Evolutionary conservation across 1,284 basidiomycete genomes (phyloP).

Genomic region (Sanguinoderma infundibulare): DNA sequence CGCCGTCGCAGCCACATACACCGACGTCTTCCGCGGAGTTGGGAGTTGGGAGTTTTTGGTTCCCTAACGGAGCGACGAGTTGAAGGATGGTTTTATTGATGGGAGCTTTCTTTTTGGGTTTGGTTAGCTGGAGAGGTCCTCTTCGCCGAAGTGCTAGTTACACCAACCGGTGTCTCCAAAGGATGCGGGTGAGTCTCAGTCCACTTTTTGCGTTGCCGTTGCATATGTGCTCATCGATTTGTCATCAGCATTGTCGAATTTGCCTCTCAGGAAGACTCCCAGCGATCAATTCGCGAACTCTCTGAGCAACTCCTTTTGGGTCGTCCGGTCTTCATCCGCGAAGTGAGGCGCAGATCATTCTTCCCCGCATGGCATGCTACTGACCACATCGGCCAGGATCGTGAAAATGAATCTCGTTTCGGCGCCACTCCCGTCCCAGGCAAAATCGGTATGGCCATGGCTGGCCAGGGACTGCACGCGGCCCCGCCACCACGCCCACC

Average conservation of each 20-base stretch:
- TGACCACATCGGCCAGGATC: constrained; percentile 65
- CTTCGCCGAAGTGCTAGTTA: constrained; percentile 97
- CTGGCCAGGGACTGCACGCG: constrained; percentile 76
- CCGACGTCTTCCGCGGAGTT: constrained; percentile 26
- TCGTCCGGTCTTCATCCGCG: constrained; percentile 93
- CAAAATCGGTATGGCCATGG: constrained; percentile 91
- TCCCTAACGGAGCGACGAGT: constrained; percentile 68
- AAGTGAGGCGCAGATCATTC: constrained; percentile 55
- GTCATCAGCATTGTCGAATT: constrained; percentile 87
- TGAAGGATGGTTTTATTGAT: constrained; percentile 81
- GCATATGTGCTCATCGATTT: background rate
- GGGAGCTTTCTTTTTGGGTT: constrained; percentile 81
- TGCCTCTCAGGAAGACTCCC: constrained; percentile 81
- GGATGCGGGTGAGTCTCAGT: constrained; percentile 89
- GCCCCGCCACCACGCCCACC: constrained; percentile 76
- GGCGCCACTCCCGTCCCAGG: constrained; percentile 92
- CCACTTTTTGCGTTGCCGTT: constrained; percentile 11
- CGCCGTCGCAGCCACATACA: constrained; percentile 8
- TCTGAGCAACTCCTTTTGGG: constrained; percentile 90
- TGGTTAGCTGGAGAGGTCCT: constrained; percentile 94
- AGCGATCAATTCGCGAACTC: constrained; percentile 84
- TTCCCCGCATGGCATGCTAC: background rate
- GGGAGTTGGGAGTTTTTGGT: constrained; percentile 46
- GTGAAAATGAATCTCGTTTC: constrained; percentile 93
- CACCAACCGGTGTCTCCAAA: constrained; percentile 95